Percentiles rank a stretch among this genome's conserved stretches.
Conservation (phyloP, 768 basidiomycete species). For the Panellus pusillus region DNA sequence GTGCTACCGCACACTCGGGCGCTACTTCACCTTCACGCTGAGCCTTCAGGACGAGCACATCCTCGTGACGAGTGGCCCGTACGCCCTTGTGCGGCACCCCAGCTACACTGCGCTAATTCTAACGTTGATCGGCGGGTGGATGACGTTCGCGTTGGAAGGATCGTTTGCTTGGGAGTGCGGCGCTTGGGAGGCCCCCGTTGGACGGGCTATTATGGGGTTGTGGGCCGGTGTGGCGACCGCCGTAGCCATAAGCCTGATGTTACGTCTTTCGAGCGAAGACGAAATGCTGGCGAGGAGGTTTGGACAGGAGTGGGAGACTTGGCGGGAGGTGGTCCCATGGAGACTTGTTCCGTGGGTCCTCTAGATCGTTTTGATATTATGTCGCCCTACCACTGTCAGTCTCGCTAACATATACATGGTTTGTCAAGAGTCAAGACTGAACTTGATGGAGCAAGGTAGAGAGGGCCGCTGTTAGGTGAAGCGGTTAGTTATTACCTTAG, state of each 20-base stretch:
- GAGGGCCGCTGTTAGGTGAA: too few relatives aligned
- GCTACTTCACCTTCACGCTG: conserved; percentile 40
- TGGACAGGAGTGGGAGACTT: conserved; percentile 32
- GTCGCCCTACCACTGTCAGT: too few relatives aligned
- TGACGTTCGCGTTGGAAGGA: conserved; percentile 25
- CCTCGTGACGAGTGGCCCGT: conserved; percentile 37
- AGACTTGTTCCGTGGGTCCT: conserved; percentile 1
- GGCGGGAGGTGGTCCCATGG: conserved; percentile 33
- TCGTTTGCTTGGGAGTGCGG: conserved; percentile 38
- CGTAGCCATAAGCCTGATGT: conserved; percentile 27
- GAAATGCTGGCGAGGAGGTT: conserved; percentile 32
- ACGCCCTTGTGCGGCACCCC: conserved; percentile 39
- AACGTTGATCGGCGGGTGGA: conserved; percentile 29
- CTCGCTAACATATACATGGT: too few relatives aligned
- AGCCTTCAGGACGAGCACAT: conserved; percentile 34
- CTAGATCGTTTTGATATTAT: neutral
- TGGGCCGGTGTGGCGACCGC: conserved; percentile 29
- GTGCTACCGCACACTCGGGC: conserved; percentile 38
- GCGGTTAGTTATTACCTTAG: too few relatives aligned
- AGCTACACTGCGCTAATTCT: conserved; percentile 38
- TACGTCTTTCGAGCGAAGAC: conserved; percentile 37
- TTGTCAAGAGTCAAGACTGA: too few relatives aligned
- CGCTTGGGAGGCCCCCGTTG: conserved; percentile 25
- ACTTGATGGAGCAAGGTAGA: too few relatives aligned
- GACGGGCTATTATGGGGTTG: conserved; percentile 21